Conservation (phyloP, 208 protist species). For the Acanthamoeba castellanii region DNA sequence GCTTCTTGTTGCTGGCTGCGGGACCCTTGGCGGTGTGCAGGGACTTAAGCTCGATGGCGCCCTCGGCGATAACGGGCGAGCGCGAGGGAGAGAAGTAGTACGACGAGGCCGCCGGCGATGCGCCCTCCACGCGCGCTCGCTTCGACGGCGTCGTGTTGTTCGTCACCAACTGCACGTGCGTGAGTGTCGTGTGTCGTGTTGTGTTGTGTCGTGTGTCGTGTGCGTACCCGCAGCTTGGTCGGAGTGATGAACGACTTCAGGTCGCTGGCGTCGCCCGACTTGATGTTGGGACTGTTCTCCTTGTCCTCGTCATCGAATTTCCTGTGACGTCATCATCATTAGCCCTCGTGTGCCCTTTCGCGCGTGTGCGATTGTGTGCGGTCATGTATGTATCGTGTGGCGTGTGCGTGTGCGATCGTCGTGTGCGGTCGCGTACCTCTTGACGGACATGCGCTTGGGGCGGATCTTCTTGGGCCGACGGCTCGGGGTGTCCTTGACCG, state of each 20-base stretch:
- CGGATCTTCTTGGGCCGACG: slow-evolving; percentile 54
- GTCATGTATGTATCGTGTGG: not conserved
- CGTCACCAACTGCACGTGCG: not conserved
- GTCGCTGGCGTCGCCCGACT: not conserved
- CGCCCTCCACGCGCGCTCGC: not conserved
- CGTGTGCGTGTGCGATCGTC: not conserved
- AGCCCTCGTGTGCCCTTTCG: not conserved
- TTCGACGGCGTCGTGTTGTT: not conserved
- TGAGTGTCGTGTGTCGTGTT: not conserved
- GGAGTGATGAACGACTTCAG: slow-evolving; percentile 26
- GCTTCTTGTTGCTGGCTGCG: not conserved
- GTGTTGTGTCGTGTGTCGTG: not conserved
- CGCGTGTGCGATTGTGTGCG: not conserved
- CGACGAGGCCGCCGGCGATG: not conserved
- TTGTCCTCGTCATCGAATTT: not conserved
- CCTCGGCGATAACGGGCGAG: not conserved
- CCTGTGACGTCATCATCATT: not conserved
- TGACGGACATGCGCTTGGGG: not conserved
- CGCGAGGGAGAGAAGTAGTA: slow-evolving; percentile 35
- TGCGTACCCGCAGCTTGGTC: slow-evolving; percentile 13
- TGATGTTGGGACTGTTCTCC: slow-evolving; percentile 60
- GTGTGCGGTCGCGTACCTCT: not conserved
- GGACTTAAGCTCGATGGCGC: slow-evolving; percentile 18
- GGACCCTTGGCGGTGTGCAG: not conserved
- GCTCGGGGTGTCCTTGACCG: slow-evolving; percentile 18